A percentile compares a stretch with the other conserved stretches of the same genome.
Conservation (phyloP, 805 yeast species). For the Schizosaccharomyces octosporus region DNA sequence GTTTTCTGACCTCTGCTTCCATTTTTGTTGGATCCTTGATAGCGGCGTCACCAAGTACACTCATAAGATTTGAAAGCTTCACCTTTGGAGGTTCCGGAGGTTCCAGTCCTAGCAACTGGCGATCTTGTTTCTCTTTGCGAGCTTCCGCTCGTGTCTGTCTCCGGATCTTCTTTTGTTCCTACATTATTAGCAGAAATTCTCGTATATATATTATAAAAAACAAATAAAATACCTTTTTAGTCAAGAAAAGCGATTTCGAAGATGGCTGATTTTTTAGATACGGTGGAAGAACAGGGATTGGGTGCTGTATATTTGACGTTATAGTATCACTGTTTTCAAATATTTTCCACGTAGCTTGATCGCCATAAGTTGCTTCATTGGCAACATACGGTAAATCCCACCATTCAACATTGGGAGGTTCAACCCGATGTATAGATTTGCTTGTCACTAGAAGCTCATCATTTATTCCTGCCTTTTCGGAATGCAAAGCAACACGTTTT, state of each 20-base stretch:
- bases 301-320: slow-evolving; percentile 59
- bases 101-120: slow-evolving; percentile 54
- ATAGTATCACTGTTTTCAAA: slow-evolving; percentile 24
- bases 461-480: slow-evolving; percentile 19
- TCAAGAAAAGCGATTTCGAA: not conserved
- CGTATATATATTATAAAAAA: not conserved
- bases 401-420: slow-evolving; percentile 60
- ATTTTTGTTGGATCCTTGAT: slow-evolving; percentile 72
- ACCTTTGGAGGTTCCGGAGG: slow-evolving; percentile 82
- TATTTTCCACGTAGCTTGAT: slow-evolving; percentile 9
- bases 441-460: slow-evolving; percentile 36
- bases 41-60: slow-evolving; percentile 61
- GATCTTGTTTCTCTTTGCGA: slow-evolving; percentile 49
- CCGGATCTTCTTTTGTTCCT: slow-evolving; percentile 32
- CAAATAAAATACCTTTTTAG: not conserved
- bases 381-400: slow-evolving; percentile 51
- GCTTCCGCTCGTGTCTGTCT: slow-evolving; percentile 38
- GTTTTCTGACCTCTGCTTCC: slow-evolving; percentile 44
- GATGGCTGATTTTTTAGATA: slow-evolving; percentile 15
- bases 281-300: slow-evolving; percentile 37
- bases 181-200: not conserved
- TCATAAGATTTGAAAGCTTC: slow-evolving; percentile 62
- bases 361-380: slow-evolving; percentile 14
- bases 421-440: slow-evolving; percentile 5
- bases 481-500: slow-evolving; percentile 14